Evolutionary conservation across 495 filamentous ascomycete species (phyloP).

Genomic region (Pseudoneurospora amorphoporcata): DNA sequence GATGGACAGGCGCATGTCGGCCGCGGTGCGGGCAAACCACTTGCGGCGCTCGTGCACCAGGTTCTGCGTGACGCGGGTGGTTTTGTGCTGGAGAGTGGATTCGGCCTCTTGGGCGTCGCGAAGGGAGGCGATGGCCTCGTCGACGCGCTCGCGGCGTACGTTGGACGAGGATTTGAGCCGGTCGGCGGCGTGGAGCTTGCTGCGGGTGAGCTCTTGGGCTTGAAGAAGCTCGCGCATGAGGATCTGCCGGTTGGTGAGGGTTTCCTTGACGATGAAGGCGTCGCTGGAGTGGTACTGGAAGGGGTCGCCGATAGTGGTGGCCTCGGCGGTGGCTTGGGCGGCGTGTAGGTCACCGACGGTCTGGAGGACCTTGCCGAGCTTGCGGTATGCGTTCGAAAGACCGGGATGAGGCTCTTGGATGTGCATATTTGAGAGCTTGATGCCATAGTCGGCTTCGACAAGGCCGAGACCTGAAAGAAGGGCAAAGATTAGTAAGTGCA

Average conservation of each 20-base stretch:
- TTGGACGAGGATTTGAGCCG: constrained; percentile 73
- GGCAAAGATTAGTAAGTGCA: not conserved
- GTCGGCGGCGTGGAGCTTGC: constrained; percentile 73
- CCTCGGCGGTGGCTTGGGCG: constrained; percentile 95
- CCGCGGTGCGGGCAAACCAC: constrained; percentile 82
- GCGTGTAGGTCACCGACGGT: constrained; percentile 90
- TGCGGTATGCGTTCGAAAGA: constrained; percentile 81
- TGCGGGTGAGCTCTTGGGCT: constrained; percentile 70
- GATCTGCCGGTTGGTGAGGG: constrained; percentile 95
- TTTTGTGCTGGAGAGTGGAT: constrained; percentile 67
- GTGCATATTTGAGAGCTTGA: constrained; percentile 74
- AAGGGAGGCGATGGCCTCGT: constrained; percentile 82
- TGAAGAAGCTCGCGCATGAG: constrained; percentile 88
- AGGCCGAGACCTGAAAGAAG: constrained; percentile 64
- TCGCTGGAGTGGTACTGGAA: constrained; percentile 92
- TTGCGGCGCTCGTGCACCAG: constrained; percentile 78
- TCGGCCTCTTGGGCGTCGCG: constrained; percentile 79
- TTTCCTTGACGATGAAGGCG: constrained; percentile 98
- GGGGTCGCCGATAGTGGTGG: constrained; percentile 87
- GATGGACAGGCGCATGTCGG: constrained; percentile 67
- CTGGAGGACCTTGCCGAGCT: constrained; percentile 87
- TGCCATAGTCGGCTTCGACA: constrained; percentile 86
- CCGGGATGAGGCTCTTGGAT: constrained; percentile 85
- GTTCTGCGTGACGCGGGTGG: constrained; percentile 77
- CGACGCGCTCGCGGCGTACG: constrained; percentile 86